Conservation (phyloP, 345 rosid genomes). For the Clausena lansium region DNA sequence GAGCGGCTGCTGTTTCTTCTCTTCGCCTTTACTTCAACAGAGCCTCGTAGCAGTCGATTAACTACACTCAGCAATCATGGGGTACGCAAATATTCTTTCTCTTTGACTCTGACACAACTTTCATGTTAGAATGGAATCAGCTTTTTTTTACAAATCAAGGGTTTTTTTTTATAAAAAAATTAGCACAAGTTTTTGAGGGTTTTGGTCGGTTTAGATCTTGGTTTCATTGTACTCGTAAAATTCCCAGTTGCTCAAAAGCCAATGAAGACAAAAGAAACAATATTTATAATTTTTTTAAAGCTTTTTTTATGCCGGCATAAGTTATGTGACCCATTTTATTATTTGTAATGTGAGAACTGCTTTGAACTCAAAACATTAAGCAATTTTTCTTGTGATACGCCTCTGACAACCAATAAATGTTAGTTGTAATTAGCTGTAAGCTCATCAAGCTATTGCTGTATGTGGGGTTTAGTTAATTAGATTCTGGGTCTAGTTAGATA, state of each 20-base stretch:
- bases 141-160: neutral
- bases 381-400: neutral
- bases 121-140: neutral
- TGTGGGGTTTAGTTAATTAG: neutral
- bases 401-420: neutral
- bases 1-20: constrained; percentile 11
- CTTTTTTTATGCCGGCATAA: neutral
- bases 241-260: neutral
- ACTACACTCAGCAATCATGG: constrained; percentile 19
- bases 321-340: neutral
- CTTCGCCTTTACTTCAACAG: neutral
- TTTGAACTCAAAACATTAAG: neutral
- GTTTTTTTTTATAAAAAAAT: no score
- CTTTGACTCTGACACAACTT: neutral
- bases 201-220: neutral
- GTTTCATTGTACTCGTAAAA: neutral
- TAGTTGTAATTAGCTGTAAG: neutral
- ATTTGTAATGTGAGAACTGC: neutral
- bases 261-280: neutral
- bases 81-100: constrained; percentile 7
- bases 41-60: neutral
- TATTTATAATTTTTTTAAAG: neutral
- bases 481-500: neutral
- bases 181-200: neutral
- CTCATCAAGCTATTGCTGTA: neutral